These are phyloP conservation scores for Trametes sanguinea DNA, from an alignment of 768 basidiomycete species.

Conservation along the genomic window DNA sequence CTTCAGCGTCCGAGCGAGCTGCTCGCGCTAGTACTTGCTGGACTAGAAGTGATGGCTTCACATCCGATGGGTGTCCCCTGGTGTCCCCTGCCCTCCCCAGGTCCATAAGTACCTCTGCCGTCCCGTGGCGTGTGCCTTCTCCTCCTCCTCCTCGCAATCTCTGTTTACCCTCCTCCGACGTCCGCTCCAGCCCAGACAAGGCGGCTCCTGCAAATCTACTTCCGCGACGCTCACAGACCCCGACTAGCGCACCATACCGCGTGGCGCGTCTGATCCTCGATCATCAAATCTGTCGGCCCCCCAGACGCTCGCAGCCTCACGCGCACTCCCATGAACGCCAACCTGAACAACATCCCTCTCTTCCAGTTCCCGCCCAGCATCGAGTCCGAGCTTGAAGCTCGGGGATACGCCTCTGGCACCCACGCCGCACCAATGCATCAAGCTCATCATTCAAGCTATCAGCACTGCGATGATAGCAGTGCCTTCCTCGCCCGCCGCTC, in stretches of 20 bases:
- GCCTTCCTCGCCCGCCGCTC: neutral
- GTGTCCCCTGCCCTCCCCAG: neutral
- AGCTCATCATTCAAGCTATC: too few relatives aligned
- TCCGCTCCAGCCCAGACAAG: too few relatives aligned
- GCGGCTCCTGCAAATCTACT: neutral
- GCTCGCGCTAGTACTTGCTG: neutral
- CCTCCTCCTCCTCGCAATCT: neutral
- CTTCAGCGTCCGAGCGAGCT: slow-evolving; percentile 1
- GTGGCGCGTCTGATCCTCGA: neutral
- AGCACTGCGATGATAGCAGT: slow-evolving; percentile 2
- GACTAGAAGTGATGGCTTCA: neutral
- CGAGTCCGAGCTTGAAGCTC: slow-evolving; percentile 4
- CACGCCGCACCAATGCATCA: neutral
- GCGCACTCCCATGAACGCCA: neutral
- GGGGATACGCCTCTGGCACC: neutral
- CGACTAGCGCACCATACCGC: neutral
- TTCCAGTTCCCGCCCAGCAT: slow-evolving; percentile 19
- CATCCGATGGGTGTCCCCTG: too few relatives aligned
- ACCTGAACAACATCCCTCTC: slow-evolving; percentile 13
- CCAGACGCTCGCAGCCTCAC: neutral
- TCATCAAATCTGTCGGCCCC: too few relatives aligned
- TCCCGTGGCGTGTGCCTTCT: neutral
- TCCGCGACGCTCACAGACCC: neutral
- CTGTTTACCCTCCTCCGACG: neutral
- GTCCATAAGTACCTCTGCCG: neutral